A percentile compares a stretch with the other conserved stretches of the same genome.
phyloP scores from a whole-genome alignment of 306 rosid species.

The Vigna hirtella region DNA sequence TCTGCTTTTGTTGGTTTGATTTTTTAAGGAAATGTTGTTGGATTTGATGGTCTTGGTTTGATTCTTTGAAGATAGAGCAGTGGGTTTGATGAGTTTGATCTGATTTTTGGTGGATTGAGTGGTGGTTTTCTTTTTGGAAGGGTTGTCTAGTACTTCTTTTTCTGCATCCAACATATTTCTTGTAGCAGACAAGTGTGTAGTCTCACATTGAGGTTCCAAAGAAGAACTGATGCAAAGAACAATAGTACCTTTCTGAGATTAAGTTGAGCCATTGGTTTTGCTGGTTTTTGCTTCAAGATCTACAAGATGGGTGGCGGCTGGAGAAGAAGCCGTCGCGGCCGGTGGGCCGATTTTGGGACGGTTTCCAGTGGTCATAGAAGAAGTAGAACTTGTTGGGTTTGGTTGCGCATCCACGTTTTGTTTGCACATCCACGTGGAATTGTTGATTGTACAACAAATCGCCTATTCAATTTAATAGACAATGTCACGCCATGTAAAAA shows the following conservation, averaged over 20 bases:
- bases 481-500: too few relatives aligned
- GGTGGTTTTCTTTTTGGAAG: constrained; percentile 53
- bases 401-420: too few relatives aligned
- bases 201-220: constrained; percentile 50
- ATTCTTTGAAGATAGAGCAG: constrained; percentile 14
- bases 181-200: constrained; percentile 31
- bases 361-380: too few relatives aligned
- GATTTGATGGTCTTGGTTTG: constrained; percentile 45
- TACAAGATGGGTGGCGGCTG: not conserved
- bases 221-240: constrained; percentile 51
- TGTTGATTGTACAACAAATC: too few relatives aligned
- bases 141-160: constrained; percentile 34
- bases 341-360: too few relatives aligned
- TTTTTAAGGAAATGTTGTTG: constrained; percentile 46
- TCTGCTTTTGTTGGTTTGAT: constrained; percentile 45
- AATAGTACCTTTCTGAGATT: constrained; percentile 56
- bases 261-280: constrained; percentile 60
- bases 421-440: too few relatives aligned
- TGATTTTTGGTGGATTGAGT: constrained; percentile 39
- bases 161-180: constrained; percentile 55
- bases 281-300: constrained; percentile 10
- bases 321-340: too few relatives aligned
- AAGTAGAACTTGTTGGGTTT: too few relatives aligned
- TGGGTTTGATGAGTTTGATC: constrained; percentile 37
- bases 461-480: too few relatives aligned